Conservation (phyloP, 371 early-diverging fungal species). For the Coemansia sp. region DNA sequence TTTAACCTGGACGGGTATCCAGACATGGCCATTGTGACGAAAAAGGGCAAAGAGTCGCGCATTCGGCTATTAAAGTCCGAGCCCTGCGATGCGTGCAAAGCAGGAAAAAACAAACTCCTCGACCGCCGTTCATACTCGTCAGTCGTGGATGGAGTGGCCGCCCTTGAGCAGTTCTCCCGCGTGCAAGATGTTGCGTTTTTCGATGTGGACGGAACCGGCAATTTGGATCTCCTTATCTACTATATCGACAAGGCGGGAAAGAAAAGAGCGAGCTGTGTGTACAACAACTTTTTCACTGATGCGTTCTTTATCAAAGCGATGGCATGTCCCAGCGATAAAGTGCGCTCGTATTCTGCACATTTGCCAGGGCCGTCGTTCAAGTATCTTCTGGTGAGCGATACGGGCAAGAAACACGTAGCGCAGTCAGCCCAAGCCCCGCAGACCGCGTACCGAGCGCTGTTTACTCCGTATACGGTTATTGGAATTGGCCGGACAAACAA, state of each 20-base stretch:
- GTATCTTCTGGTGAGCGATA: constrained; percentile 77
- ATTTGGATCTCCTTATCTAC: constrained; percentile 76
- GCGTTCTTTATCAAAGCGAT: constrained; percentile 90
- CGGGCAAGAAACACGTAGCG: constrained; percentile 72
- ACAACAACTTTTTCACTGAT: constrained; percentile 88
- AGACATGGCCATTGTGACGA: constrained; percentile 70
- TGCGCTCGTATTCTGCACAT: constrained; percentile 77
- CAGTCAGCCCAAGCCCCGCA: constrained; percentile 81
- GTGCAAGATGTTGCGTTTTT: constrained; percentile 71
- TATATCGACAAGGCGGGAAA: constrained; percentile 17
- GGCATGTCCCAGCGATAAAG: constrained; percentile 56
- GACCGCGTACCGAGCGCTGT: constrained; percentile 68
- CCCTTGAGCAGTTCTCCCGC: constrained; percentile 54
- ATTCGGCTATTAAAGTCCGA: constrained; percentile 58
- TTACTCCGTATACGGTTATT: constrained; percentile 81
- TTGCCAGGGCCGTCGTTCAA: constrained; percentile 82
- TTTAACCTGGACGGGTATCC: constrained; percentile 91
- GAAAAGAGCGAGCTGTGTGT: constrained; percentile 54
- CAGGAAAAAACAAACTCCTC: constrained; percentile 1
- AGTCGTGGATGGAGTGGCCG: constrained; percentile 62
- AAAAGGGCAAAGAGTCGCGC: constrained; percentile 48
- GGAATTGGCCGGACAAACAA: constrained; percentile 94
- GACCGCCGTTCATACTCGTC: constrained; percentile 60
- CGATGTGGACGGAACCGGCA: constrained; percentile 89
- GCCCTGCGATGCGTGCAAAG: constrained; percentile 20